Conservation (phyloP, 2,329 filamentous ascomycete species). For the Trichoderma afroharzianum region DNA sequence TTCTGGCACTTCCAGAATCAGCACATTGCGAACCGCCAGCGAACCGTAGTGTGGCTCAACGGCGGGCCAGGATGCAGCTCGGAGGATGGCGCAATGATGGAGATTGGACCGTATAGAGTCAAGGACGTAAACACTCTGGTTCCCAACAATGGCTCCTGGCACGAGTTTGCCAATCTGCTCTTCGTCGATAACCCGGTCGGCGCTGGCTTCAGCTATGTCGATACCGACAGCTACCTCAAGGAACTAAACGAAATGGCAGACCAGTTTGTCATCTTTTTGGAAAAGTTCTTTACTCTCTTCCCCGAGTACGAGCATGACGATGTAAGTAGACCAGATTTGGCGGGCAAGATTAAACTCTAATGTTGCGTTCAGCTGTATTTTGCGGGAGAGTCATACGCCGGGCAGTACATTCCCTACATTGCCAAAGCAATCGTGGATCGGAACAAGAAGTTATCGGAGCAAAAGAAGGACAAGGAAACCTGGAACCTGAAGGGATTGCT, state of each 20-base stretch:
- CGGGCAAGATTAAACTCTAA: not conserved
- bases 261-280: constrained; percentile 83
- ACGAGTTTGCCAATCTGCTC: constrained; percentile 94
- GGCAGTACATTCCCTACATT: constrained; percentile 96
- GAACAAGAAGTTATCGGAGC: constrained; percentile 57
- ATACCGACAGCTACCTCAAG: constrained; percentile 80
- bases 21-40: constrained; percentile 86
- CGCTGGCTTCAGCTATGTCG: constrained; percentile 92
- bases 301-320: constrained; percentile 90
- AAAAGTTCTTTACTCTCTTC: constrained; percentile 87
- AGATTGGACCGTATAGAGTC: constrained; percentile 88
- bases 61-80: constrained; percentile 96
- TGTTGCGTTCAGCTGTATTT: constrained; percentile 68
- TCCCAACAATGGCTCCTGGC: constrained; percentile 94
- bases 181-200: constrained; percentile 98
- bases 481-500: constrained; percentile 85
- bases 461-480: not conserved
- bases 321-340: constrained; percentile 52
- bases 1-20: constrained; percentile 98
- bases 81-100: constrained; percentile 94
- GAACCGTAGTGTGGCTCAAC: constrained; percentile 95
- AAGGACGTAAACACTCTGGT: constrained; percentile 67
- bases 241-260: constrained; percentile 86
- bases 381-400: constrained; percentile 93
- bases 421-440: constrained; percentile 85